A percentile compares a stretch with the other conserved stretches of the same genome.
Evolutionary conservation across 139 green algal genomes (phyloP).

Genomic region (Mesotaenium endlicherianum): DNA sequence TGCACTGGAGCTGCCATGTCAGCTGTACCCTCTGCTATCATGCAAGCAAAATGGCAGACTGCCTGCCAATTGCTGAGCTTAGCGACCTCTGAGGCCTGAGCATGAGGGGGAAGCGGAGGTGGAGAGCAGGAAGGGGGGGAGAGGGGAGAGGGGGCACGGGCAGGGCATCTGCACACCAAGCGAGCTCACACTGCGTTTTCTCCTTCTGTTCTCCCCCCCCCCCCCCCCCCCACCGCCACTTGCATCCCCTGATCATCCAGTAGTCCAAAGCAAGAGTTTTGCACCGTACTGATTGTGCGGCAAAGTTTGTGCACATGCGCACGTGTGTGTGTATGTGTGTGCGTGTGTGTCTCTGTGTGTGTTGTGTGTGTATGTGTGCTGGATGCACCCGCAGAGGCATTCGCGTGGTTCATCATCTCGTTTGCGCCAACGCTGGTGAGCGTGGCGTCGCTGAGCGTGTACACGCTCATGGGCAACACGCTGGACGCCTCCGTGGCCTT

Average conservation of each 20-base stretch:
- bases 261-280: too few relatives aligned
- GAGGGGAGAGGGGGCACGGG: not conserved
- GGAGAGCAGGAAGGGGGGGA: not conserved
- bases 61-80: too few relatives aligned
- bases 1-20: too few relatives aligned
- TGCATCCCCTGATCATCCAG: not conserved
- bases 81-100: too few relatives aligned
- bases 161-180: not conserved
- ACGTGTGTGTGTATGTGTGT: not conserved
- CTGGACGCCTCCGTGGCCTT: conserved; percentile 73
- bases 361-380: not conserved
- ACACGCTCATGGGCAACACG: conserved; percentile 60
- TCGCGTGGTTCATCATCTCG: conserved; percentile 23
- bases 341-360: not conserved
- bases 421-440: conserved; percentile 53
- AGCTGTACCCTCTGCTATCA: too few relatives aligned
- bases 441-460: conserved; percentile 78
- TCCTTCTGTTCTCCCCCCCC: not conserved
- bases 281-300: too few relatives aligned
- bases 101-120: not conserved
- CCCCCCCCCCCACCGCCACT: not conserved
- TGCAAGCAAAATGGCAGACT: too few relatives aligned
- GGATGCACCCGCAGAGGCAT: not conserved
- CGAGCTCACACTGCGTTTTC: too few relatives aligned
- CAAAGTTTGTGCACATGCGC: not conserved